A percentile compares a stretch with the other conserved stretches of the same genome.
Evolutionary conservation across 2,329 filamentous ascomycete genomes (phyloP).

Genomic region (Zasmidium angulare): DNA sequence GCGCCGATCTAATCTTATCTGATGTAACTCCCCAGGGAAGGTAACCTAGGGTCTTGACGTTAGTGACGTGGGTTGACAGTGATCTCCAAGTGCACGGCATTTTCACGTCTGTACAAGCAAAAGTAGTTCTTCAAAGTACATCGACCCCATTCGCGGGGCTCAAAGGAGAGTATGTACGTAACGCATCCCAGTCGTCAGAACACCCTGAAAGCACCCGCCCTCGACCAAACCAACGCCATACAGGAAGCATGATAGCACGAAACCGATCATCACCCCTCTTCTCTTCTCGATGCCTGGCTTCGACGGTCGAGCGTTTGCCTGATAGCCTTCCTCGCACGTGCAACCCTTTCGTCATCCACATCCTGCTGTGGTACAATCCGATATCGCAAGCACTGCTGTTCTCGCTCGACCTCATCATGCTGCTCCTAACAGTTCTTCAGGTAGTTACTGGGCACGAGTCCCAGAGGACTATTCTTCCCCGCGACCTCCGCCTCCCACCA

Average conservation of each 20-base stretch:
- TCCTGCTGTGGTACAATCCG: too few relatives aligned
- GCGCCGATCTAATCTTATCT: not conserved
- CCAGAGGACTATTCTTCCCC: slow-evolving; percentile 55
- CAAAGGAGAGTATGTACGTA: not conserved
- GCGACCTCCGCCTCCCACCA: slow-evolving; percentile 99
- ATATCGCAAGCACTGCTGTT: too few relatives aligned
- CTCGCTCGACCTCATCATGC: not conserved
- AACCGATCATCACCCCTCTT: too few relatives aligned
- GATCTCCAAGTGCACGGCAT: too few relatives aligned
- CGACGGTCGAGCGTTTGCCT: too few relatives aligned
- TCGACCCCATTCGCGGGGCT: not conserved
- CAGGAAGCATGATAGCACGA: too few relatives aligned
- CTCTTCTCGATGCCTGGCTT: not conserved
- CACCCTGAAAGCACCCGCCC: not conserved
- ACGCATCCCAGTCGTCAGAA: not conserved
- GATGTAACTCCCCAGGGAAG: not conserved
- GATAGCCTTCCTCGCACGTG: not conserved
- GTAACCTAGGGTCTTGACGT: too few relatives aligned
- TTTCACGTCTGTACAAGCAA: not conserved
- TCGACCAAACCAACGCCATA: too few relatives aligned
- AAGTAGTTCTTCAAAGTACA: not conserved
- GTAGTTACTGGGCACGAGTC: slow-evolving; percentile 68
- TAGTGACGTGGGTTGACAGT: not conserved
- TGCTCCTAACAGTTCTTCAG: slow-evolving; percentile 54
- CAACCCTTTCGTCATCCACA: too few relatives aligned